Percentiles rank a stretch among this genome's conserved stretches.
phyloP scores from a whole-genome alignment of 108 stramenopile genomes.

The Cyclotella sp. region DNA sequence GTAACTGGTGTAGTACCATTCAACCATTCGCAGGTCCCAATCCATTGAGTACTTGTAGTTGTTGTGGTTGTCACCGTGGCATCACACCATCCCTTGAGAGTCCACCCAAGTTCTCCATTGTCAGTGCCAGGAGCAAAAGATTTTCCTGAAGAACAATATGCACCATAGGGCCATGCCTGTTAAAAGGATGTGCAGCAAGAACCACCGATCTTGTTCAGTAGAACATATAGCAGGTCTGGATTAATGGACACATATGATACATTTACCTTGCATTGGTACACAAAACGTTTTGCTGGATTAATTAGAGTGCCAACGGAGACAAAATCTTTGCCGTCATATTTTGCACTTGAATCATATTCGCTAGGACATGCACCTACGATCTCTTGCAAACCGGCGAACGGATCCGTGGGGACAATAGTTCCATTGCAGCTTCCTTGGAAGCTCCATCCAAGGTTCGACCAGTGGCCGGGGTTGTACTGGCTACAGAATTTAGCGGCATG shows the following conservation, averaged over 20 bases:
- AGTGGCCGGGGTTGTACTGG: no score
- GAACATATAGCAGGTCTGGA: not conserved
- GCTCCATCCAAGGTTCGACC: not conserved
- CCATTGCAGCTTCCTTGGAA: not conserved
- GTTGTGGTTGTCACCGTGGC: not conserved
- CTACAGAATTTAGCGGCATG: not conserved
- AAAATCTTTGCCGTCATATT: not conserved
- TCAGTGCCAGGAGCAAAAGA: not conserved
- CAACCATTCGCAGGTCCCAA: no score
- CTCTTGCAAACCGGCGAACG: not conserved
- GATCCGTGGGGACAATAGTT: not conserved
- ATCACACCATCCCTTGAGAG: not conserved
- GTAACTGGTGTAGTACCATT: not conserved
- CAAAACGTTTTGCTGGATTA: not conserved
- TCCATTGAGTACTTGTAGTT: no score
- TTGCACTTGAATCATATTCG: not conserved
- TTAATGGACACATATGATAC: not conserved
- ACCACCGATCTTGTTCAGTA: not conserved
- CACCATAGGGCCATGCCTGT: not conserved
- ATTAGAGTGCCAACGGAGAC: not conserved
- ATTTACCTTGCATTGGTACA: slow-evolving; percentile 2
- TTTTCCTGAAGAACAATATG: not conserved
- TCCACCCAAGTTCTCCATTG: not conserved
- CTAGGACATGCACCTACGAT: not conserved
- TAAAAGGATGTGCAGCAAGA: no score